phyloP scores from a whole-genome alignment of 352 stramenopile genomes.

The Sclerospora graminicola region DNA sequence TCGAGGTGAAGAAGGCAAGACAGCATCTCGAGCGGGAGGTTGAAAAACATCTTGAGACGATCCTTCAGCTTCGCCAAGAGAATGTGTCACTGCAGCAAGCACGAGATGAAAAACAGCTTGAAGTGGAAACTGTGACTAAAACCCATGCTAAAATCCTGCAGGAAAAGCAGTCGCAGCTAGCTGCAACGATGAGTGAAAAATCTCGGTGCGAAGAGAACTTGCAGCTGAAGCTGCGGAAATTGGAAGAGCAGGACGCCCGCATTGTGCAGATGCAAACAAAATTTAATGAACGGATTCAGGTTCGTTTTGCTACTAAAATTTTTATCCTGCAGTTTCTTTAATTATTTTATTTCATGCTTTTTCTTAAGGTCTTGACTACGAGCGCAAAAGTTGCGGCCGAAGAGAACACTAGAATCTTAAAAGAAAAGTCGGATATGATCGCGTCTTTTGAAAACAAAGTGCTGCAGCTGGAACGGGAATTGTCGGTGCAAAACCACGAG shows the following conservation, averaged over 20 bases:
- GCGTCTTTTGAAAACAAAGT: too few species aligned
- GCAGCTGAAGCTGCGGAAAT: conserved; percentile 23
- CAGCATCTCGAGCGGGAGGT: conserved; percentile 52
- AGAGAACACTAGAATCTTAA: conserved; percentile 8
- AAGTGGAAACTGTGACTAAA: conserved; percentile 12
- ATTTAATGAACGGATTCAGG: conserved; percentile 51
- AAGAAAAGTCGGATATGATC: too few species aligned
- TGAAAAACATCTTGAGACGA: conserved; percentile 33
- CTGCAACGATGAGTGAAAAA: not conserved
- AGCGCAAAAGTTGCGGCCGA: conserved; percentile 16
- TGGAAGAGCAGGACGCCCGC: conserved; percentile 30
- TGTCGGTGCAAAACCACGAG: too few species aligned
- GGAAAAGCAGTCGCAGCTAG: conserved; percentile 27
- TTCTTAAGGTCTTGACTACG: too few species aligned
- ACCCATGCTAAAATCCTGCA: conserved; percentile 34
- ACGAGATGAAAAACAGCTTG: conserved; percentile 22
- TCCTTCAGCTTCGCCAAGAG: conserved; percentile 38
- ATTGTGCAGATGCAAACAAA: conserved; percentile 25
- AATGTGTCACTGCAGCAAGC: too few species aligned
- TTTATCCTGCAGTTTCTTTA: not conserved
- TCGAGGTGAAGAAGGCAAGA: conserved; percentile 38
- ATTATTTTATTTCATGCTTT: conserved; percentile 12
- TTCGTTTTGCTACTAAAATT: too few species aligned
- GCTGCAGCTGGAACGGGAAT: too few species aligned
- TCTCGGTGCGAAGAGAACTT: conserved; percentile 28